Base-by-base conservation (phyloP, 2,329 filamentous ascomycete genomes). In the Diplocarpon rosae region DNA sequence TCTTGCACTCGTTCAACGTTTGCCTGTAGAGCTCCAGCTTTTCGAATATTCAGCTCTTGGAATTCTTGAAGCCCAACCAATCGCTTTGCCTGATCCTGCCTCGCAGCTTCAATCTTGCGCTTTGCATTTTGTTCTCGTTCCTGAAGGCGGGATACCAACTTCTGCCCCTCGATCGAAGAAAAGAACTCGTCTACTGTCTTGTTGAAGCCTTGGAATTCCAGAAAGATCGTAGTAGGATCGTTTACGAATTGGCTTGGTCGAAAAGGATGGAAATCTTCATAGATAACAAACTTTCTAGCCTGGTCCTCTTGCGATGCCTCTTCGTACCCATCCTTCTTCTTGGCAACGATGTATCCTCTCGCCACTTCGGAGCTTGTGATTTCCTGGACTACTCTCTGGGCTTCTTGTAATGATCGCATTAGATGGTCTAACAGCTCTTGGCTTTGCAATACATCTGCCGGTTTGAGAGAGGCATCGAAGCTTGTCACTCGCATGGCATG, bases 231-330 rank as follows among this genome's bases (percentile, higher is more conserved):
- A 0, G 71, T 66, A 0, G 78, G 68, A 45, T 88, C 78, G 6
- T 75, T 70, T 50, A 80, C 76, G 50, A 94, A 84, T 54, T 96
- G 90, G 16, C 73, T 69, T 0, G 92, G 92, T 32, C 83, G 69
- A 62, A 96, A 96, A 0, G 92, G 92, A 55, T 96, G 90, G 56
- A 95, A 96, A 57, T 98, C 92, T 43, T 95, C 85, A 59, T 95
- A 98, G 1, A 94, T 68, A 5, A 92, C 60, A 10, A 56, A 39
- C 56, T 61, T 47, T 24, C 52, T 9, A 65, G 60, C 43, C 66
- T 68, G 7, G 60, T 57, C 20, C 61, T 65, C 9, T 65, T 62
- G 24, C 58, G 59, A 27, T 54, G 55, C 42, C 60, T 62, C 15
- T 6, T 53, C 52, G 11, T 53, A 49, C 1, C 52, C 51, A 6